A percentile compares a stretch with the other conserved stretches of the same genome.
Evolutionary conservation across 2,329 filamentous ascomycete species (phyloP).

Genomic region (Exophiala viscosa): DNA sequence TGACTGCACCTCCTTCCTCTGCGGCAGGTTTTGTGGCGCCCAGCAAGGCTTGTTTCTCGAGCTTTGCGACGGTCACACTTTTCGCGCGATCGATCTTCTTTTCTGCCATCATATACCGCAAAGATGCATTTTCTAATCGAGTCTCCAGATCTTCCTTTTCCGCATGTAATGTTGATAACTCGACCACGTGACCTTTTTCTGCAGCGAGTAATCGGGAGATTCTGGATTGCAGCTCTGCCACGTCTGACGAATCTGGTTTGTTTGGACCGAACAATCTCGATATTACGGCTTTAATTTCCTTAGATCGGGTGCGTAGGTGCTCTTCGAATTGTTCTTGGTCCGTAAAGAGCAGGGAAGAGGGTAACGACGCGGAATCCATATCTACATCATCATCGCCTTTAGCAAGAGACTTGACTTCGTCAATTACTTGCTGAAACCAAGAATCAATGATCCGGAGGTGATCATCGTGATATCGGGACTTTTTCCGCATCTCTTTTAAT

Average conservation of each 20-base stretch:
- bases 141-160: slow-evolving; percentile 85
- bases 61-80: slow-evolving; percentile 82
- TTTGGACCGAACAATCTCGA: slow-evolving; percentile 60
- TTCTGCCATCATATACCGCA: slow-evolving; percentile 91
- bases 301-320: slow-evolving; percentile 73
- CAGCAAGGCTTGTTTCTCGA: slow-evolving; percentile 83
- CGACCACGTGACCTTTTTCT: slow-evolving; percentile 76
- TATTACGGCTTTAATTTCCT: slow-evolving; percentile 71
- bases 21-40: slow-evolving; percentile 53
- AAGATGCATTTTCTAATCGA: slow-evolving; percentile 79
- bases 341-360: slow-evolving; percentile 53
- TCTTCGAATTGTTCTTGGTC: slow-evolving; percentile 65
- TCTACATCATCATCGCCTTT: slow-evolving; percentile 26
- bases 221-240: slow-evolving; percentile 68
- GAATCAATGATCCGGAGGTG: slow-evolving; percentile 85
- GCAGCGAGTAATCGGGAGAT: slow-evolving; percentile 70
- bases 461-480: slow-evolving; percentile 80
- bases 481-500: slow-evolving; percentile 74
- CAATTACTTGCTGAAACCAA: slow-evolving; percentile 86
- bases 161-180: slow-evolving; percentile 68
- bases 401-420: slow-evolving; percentile 41
- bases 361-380: slow-evolving; percentile 39
- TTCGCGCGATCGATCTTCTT: slow-evolving; percentile 88
- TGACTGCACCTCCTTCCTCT: slow-evolving; percentile 44
- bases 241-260: slow-evolving; percentile 58